Conservation (phyloP, 805 yeast genomes). For the Clavispora fructus region DNA sequence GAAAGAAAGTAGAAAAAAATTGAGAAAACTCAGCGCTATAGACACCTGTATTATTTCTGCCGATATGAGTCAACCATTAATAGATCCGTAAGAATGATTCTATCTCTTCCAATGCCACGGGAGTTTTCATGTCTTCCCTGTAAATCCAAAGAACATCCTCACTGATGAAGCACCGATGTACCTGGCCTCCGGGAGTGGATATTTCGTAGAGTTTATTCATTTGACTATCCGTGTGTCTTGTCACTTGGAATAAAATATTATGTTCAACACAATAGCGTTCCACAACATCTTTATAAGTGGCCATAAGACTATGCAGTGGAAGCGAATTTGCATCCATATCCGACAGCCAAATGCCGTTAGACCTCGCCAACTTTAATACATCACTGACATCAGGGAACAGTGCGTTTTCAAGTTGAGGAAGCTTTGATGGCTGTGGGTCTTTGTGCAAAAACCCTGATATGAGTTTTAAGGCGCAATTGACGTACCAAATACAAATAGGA, state of each 20-base stretch:
- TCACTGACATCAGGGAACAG: not conserved
- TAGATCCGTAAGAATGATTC: not conserved
- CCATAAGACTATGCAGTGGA: slow-evolving; percentile 38
- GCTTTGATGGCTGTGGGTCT: not conserved
- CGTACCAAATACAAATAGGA: not conserved
- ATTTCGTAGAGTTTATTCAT: slow-evolving; percentile 43
- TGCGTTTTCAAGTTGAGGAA: not conserved
- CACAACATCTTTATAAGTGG: slow-evolving; percentile 62
- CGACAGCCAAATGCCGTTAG: not conserved
- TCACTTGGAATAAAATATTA: slow-evolving; percentile 39
- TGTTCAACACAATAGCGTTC: slow-evolving; percentile 52
- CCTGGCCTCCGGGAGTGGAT: slow-evolving; percentile 25
- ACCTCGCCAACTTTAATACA: not conserved
- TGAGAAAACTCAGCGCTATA: too few species aligned
- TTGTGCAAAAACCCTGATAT: not conserved
- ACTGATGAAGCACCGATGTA: slow-evolving; percentile 45
- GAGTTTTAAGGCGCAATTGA: not conserved
- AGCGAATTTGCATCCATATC: slow-evolving; percentile 20
- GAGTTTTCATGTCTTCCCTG: slow-evolving; percentile 31
- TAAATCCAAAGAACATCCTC: slow-evolving; percentile 63
- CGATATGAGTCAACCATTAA: too few species aligned
- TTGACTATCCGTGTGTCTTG: slow-evolving; percentile 19
- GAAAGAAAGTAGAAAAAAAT: too few species aligned
- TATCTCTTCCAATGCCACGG: slow-evolving; percentile 21
- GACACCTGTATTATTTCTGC: too few species aligned